Evolutionary conservation across 148 eudicot genomes (phyloP), one percentile per base, ranked within the genome.

Genomic region (Rhododendron vialii): DNA sequence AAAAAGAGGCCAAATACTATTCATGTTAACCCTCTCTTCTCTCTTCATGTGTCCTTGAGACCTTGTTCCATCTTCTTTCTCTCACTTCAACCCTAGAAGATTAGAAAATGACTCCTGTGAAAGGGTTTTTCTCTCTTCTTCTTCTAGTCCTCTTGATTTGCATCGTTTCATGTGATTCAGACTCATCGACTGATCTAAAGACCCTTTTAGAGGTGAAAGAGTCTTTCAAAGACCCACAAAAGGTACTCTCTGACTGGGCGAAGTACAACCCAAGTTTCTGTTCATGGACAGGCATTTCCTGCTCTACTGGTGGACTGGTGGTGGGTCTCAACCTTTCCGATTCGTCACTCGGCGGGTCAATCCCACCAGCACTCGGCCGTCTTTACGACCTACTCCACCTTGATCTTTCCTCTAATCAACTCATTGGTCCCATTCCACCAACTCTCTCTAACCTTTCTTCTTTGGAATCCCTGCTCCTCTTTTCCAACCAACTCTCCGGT

Each of bases 401-500:
- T 86, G 96, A 97, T 87, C 92, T 95, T 73, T 97, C 98, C n/a
- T 85, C 87, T 20, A 97, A 97, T 89, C 86, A 79, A 3, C 92
- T 95, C 63, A 81, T 91, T 20, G 98, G 99, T 17, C 93, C 96
- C 92, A 95, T 97, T n/a, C 98, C 99, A 95, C 90, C 96, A 85
- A 87, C 91, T 89, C 92, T 97, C 30, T 92, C 98, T 43, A 93
- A 92, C 85, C 96, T 97, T 75, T 88, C 96, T 57, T 87, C 91
- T 38, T 90, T 97, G 86, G 57, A 63, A 57, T 93, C 95, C 78
- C 88, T 97, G 73, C 87, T 92, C 8, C 95, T 97, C 15, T 95
- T 86, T 79, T 90, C 99, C 51, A 97, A 97, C 92, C 93, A 91
- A 83, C 96, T 97, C 82, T 84, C 93, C 33, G 99, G 98, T 33